Evolutionary conservation across 495 filamentous ascomycete genomes (phyloP).

Genomic region (Thermothielavioides terrestris): DNA sequence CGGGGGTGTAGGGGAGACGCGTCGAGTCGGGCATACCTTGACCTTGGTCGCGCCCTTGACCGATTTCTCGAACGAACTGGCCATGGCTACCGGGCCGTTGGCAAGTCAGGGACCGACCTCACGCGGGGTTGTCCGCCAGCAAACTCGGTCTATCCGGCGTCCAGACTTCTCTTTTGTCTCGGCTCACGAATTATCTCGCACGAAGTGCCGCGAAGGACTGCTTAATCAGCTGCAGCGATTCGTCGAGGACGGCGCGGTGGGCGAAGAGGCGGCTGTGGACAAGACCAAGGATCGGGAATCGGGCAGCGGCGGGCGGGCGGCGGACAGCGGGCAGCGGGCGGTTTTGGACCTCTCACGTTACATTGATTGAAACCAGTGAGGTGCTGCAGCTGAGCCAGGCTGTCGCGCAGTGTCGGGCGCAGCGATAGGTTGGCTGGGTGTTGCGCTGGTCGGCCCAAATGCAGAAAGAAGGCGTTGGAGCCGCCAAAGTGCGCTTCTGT

Average conservation of each 20-base stretch:
- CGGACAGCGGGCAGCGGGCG: too few relatives aligned
- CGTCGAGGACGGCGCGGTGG: not conserved
- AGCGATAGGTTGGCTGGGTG: not conserved
- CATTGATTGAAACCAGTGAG: not conserved
- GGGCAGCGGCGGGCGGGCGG: not conserved
- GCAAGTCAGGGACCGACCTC: constrained; percentile 2
- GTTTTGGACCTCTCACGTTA: not conserved
- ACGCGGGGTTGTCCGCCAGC: not conserved
- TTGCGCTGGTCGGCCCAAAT: not conserved
- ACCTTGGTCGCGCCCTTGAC: constrained; percentile 91
- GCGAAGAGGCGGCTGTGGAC: not conserved
- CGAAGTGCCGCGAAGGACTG: too few relatives aligned
- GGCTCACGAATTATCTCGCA: not conserved
- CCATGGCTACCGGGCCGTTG: constrained; percentile 43
- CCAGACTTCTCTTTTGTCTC: not conserved
- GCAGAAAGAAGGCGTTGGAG: not conserved
- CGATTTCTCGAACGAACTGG: constrained; percentile 81
- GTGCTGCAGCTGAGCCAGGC: not conserved
- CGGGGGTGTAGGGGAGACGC: too few relatives aligned
- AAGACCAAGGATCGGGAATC: constrained; percentile 13
- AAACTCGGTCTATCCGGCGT: not conserved
- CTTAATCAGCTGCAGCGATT: too few relatives aligned
- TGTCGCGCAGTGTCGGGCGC: constrained; percentile 7
- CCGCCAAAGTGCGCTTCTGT: constrained; percentile 2
- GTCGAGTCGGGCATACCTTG: constrained; percentile 73